Conservation (phyloP, 2,329 filamentous ascomycete genomes). For the Elsinoe arachidis region DNA sequence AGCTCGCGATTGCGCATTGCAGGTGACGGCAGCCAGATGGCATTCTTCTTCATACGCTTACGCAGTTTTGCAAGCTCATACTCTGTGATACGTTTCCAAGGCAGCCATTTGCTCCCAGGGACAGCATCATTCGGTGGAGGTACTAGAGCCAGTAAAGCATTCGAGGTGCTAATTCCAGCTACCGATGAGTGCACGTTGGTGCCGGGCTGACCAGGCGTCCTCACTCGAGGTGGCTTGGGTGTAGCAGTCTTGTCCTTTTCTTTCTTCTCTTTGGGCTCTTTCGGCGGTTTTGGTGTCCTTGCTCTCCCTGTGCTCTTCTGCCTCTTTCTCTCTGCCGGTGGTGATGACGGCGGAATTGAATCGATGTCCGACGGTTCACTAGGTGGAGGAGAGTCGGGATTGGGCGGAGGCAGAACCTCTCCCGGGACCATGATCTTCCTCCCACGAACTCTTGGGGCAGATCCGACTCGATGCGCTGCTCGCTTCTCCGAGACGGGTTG, state of each 20-base stretch:
- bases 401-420: slow-evolving; percentile 36
- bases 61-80: slow-evolving; percentile 63
- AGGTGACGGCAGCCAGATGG: slow-evolving; percentile 73
- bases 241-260: slow-evolving; percentile 30
- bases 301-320: slow-evolving; percentile 22
- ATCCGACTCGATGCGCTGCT: slow-evolving; percentile 15
- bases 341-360: slow-evolving; percentile 29
- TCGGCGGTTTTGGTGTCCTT: slow-evolving; percentile 30
- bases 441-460: slow-evolving; percentile 17
- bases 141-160: slow-evolving; percentile 49
- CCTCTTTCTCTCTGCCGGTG: slow-evolving; percentile 13
- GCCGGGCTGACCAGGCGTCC: slow-evolving; percentile 38
- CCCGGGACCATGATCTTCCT: slow-evolving; percentile 36
- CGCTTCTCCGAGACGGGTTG: slow-evolving; percentile 16
- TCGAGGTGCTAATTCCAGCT: slow-evolving; percentile 52
- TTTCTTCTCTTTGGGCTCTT: slow-evolving; percentile 28
- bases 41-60: slow-evolving; percentile 88
- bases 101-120: slow-evolving; percentile 51
- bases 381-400: slow-evolving; percentile 28
- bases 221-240: slow-evolving; percentile 35
- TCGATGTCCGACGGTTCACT: slow-evolving; percentile 29
- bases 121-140: slow-evolving; percentile 52
- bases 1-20: slow-evolving; percentile 79
- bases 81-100: slow-evolving; percentile 57
- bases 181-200: slow-evolving; percentile 47